Base-by-base conservation (phyloP, 306 rosid genomes). In the Biancaea sappan region DNA sequence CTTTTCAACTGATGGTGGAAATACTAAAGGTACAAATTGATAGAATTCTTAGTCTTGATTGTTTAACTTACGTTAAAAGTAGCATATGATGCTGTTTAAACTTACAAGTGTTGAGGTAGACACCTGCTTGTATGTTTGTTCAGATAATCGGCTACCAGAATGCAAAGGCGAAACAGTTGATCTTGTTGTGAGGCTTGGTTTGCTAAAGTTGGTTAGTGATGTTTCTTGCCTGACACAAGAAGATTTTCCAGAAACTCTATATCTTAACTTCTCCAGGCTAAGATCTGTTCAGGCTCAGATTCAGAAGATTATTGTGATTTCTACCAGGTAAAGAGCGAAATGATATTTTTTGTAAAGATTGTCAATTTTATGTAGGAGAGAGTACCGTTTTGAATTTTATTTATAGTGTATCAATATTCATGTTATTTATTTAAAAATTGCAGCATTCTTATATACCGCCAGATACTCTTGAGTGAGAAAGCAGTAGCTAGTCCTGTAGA, bases 381-480 rank as follows among this genome's bases (percentile, higher is more conserved):
- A 24, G 18, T 69, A 14, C 46, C 64, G 52, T 29, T 72, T 56
- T 46, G 18, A 25, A 25, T 0, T 5, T 34, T 37, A 28, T 35
- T 28, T 35, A 24, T 1, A 38, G 21, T 62, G 21, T 12, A 25
- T 5, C 4, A 10, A 37, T 54, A 9, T 7, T 2, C 29, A 10
- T 58, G 37, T 15, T 21, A 47, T 48, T 11, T 21, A 53, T 61
- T 34, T 66, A 53, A 59, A 14, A 84, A 82, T 66, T 84, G 85
- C 92, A 94, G 99, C 78, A 78, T 88, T 75, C 97, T 94, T 64
- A 83, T 94, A 75, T 86, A 86, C 80, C 93, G 89, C 69, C 99
- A 94, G 88, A 86, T 87, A 47, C 83, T 90, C 16, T n/a, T 91
- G 77, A 86, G 88, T 44, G 96, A 92, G 73, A 81, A 82, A 71